Percentiles rank a stretch among this genome's conserved stretches.
Conservation (phyloP, 192 early-diverging fungal species). For the Geranomyces variabilis region DNA sequence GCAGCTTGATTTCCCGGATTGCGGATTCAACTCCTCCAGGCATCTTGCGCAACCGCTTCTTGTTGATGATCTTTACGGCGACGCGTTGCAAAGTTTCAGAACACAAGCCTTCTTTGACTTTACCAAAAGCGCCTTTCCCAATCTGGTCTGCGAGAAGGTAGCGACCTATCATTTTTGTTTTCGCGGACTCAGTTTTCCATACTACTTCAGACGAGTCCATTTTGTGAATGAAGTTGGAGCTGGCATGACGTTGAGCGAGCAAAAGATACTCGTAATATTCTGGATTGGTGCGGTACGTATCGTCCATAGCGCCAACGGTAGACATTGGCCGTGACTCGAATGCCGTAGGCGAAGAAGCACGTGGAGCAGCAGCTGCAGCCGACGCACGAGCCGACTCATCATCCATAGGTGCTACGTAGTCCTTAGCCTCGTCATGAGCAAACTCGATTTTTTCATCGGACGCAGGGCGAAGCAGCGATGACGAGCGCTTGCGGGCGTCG, state of each 20-base stretch:
- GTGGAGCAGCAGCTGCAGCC: neutral
- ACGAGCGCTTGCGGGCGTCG: conserved; percentile 12
- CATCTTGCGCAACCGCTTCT: conserved; percentile 61
- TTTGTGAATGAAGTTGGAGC: conserved; percentile 62
- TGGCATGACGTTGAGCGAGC: conserved; percentile 52
- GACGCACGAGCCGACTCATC: neutral
- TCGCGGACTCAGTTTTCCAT: conserved; percentile 43
- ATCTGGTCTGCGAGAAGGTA: conserved; percentile 63
- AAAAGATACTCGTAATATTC: conserved; percentile 63
- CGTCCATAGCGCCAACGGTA: conserved; percentile 28
- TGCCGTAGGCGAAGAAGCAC: neutral
- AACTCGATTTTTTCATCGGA: conserved; percentile 5
- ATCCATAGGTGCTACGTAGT: neutral
- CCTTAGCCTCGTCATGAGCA: neutral
- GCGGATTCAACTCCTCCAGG: conserved; percentile 52
- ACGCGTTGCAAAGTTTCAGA: conserved; percentile 59
- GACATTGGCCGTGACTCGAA: conserved; percentile 33
- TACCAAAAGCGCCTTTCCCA: conserved; percentile 63
- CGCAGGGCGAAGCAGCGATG: conserved; percentile 6
- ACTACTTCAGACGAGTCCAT: conserved; percentile 59
- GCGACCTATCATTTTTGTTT: conserved; percentile 57
- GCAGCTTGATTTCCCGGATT: conserved; percentile 57
- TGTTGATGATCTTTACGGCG: conserved; percentile 62
- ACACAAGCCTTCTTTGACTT: conserved; percentile 65
- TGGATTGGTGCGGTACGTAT: conserved; percentile 38